Evolutionary conservation across 768 basidiomycete species (phyloP).

Genomic region (Cystofilobasidium macerans): DNA sequence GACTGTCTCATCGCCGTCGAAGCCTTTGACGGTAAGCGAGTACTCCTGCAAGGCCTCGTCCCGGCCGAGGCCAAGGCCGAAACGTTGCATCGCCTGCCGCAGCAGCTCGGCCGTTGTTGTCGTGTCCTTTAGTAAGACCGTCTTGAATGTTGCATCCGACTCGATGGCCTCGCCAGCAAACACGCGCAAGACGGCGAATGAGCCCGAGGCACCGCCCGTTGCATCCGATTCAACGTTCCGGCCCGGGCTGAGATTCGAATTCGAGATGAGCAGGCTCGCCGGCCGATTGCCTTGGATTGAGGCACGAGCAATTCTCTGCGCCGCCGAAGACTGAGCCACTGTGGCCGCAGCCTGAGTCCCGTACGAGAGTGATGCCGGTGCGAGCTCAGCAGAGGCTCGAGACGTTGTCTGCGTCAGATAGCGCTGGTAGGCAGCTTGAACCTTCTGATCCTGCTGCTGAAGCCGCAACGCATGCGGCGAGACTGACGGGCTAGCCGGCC

Average conservation of each 20-base stretch:
- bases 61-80: conserved; percentile 52
- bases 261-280: conserved; percentile 6
- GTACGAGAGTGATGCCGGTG: conserved; percentile 64
- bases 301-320: conserved; percentile 17
- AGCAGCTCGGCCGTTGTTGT: conserved; percentile 78
- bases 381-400: conserved; percentile 58
- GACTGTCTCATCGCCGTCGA: conserved; percentile 71
- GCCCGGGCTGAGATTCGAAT: conserved; percentile 43
- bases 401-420: conserved; percentile 77
- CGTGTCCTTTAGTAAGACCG: conserved; percentile 76
- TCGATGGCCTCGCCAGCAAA: conserved; percentile 85
- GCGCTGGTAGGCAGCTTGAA: conserved; percentile 74
- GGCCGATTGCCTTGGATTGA: conserved; percentile 8
- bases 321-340: conserved; percentile 42
- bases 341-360: conserved; percentile 65
- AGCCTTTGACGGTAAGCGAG: conserved; percentile 83
- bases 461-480: conserved; percentile 52
- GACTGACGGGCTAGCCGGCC: not conserved
- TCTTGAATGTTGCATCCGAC: conserved; percentile 96
- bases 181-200: conserved; percentile 82
- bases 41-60: conserved; percentile 55
- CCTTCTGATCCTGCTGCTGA: conserved; percentile 76
- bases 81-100: conserved; percentile 85
- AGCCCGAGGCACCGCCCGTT: conserved; percentile 29
- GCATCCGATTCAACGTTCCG: conserved; percentile 62